phyloP scores from a whole-genome alignment of 495 filamentous ascomycete species.

The Aspergillus steynii region DNA sequence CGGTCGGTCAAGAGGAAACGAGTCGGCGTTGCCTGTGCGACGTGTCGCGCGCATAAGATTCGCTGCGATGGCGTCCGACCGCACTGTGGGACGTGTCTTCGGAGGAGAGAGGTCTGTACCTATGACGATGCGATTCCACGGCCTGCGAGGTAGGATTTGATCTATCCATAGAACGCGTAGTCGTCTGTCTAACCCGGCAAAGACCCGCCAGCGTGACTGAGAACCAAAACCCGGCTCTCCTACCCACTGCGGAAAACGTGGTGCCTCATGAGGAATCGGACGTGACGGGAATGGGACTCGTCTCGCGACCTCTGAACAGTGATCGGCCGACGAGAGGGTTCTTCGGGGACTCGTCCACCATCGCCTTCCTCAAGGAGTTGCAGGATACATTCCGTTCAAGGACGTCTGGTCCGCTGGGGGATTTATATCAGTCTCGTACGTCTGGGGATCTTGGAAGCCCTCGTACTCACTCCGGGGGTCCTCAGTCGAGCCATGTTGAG shows the following conservation, averaged over 20 bases:
- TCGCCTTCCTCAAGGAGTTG: conserved; percentile 9
- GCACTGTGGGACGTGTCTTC: conserved; percentile 13
- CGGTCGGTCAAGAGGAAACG: conserved; percentile 6
- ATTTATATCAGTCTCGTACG: background rate
- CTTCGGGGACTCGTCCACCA: conserved; percentile 7
- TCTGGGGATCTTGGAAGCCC: background rate
- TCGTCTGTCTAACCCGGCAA: background rate
- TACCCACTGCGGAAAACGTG: background rate
- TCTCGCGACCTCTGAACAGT: background rate
- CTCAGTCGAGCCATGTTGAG: background rate
- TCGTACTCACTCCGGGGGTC: background rate
- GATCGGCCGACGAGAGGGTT: background rate
- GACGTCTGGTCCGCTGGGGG: background rate
- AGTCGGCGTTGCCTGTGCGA: conserved; percentile 13
- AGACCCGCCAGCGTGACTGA: background rate
- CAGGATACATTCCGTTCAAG: conserved; percentile 1
- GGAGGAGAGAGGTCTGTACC: conserved; percentile 8
- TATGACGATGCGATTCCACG: conserved; percentile 6
- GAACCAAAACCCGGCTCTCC: background rate
- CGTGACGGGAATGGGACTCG: conserved; percentile 7
- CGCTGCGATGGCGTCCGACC: conserved; percentile 16
- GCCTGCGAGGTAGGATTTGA: background rate
- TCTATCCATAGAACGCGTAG: background rate
- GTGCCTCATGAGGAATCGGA: background rate
- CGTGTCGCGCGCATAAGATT: conserved; percentile 14